phyloP scores from a whole-genome alignment of 2,329 filamentous ascomycete genomes.

The Aspergillus novoparasiticus region DNA sequence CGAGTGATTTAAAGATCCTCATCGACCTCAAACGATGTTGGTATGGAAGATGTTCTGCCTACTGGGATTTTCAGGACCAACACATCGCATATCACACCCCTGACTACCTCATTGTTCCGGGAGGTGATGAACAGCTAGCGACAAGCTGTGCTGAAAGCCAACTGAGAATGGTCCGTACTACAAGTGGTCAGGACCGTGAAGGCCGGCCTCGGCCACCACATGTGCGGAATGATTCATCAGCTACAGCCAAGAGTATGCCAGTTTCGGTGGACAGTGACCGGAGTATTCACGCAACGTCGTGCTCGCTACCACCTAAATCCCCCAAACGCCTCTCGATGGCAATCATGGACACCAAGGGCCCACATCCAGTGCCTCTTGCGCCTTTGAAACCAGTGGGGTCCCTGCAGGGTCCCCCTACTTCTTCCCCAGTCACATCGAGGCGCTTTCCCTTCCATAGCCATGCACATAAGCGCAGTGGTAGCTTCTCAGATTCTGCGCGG shows the following conservation, averaged over 20 bases:
- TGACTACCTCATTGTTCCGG: constrained; percentile 71
- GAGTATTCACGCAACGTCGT: constrained; percentile 62
- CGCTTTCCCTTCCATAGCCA: constrained; percentile 55
- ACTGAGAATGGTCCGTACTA: constrained; percentile 20
- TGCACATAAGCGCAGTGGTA: constrained; percentile 80
- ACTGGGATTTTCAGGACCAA: constrained; percentile 78
- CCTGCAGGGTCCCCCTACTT: constrained; percentile 30
- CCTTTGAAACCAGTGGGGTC: constrained; percentile 32
- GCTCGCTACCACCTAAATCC: constrained; percentile 58
- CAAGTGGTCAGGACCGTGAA: constrained; percentile 9
- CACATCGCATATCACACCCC: constrained; percentile 59
- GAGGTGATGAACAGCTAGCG: constrained; percentile 58
- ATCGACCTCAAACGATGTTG: constrained; percentile 96
- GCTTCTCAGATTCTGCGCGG: constrained; percentile 80
- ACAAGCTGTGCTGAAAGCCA: constrained; percentile 24
- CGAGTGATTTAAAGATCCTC: constrained; percentile 79
- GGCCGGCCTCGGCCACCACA: constrained; percentile 26
- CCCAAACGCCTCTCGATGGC: constrained; percentile 42
- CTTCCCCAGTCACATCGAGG: constrained; percentile 32
- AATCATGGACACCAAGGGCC: constrained; percentile 35
- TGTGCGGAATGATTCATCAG: constrained; percentile 38
- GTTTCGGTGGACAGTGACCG: constrained; percentile 47
- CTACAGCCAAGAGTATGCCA: constrained; percentile 39
- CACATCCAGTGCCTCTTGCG: constrained; percentile 46
- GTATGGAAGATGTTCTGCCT: constrained; percentile 84